These are phyloP conservation scores for Vitis rupestris DNA, from an alignment of 164 flowering plant species.

Conservation along the genomic window DNA sequence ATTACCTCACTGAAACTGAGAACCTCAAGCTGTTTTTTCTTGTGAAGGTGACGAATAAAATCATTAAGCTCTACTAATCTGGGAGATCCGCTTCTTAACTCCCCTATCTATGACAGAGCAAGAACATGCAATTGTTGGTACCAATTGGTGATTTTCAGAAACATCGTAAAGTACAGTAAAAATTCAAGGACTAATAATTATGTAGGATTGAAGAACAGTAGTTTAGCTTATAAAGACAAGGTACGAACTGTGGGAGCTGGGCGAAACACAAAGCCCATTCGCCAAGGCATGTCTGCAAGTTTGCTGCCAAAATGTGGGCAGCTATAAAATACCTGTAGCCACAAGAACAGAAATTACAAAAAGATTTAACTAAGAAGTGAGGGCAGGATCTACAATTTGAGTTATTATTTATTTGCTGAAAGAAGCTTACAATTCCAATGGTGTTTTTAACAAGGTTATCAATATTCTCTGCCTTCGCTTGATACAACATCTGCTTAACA, in stretches of 20 bases:
- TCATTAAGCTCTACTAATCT: constrained; percentile 84
- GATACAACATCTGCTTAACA: constrained; percentile 88
- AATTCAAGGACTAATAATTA: constrained; percentile 1
- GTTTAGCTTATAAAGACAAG: constrained; percentile 6
- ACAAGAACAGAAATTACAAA: constrained; percentile 7
- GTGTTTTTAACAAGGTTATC: constrained; percentile 78
- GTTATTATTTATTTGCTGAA: not conserved
- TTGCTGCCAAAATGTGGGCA: constrained; percentile 99
- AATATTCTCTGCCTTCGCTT: constrained; percentile 66
- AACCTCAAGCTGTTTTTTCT: constrained; percentile 77
- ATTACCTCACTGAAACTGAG: constrained; percentile 97
- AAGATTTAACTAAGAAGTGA: constrained; percentile 2
- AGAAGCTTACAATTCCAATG: constrained; percentile 69
- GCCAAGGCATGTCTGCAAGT: constrained; percentile 98
- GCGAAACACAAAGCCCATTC: constrained; percentile 93
- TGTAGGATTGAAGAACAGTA: not conserved
- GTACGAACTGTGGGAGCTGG: constrained; percentile 91
- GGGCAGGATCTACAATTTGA: not conserved
- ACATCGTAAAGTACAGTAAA: not conserved
- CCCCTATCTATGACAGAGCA: constrained; percentile 65
- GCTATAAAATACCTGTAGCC: constrained; percentile 88
- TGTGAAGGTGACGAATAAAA: constrained; percentile 69
- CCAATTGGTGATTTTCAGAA: not conserved
- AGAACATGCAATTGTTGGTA: not conserved
- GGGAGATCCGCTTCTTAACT: constrained; percentile 92